These are phyloP conservation scores for Penicillium longicatenatum DNA, from an alignment of 495 filamentous ascomycete genomes.

Conservation along the genomic window DNA sequence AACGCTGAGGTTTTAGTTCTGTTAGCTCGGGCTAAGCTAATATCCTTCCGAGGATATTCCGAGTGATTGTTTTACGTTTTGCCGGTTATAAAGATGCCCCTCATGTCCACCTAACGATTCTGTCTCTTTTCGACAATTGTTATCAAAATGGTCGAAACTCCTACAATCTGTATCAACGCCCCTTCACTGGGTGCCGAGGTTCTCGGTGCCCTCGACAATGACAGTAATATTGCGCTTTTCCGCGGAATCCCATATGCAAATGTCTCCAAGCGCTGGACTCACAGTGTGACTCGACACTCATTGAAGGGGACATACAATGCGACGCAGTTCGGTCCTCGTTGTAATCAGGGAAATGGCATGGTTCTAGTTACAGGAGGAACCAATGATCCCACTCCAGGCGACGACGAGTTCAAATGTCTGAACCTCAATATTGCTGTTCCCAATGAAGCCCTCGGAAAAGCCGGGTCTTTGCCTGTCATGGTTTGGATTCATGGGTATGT, in stretches of 20 bases:
- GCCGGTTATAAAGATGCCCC: slow-evolving; percentile 6
- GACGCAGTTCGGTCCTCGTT: slow-evolving; percentile 2
- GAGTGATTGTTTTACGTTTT: background rate
- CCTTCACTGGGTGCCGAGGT: background rate
- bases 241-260: slow-evolving; percentile 1
- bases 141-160: background rate
- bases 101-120: background rate
- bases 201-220: background rate
- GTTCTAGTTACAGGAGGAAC: slow-evolving; percentile 10
- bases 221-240: slow-evolving; percentile 2
- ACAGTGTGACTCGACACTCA: slow-evolving; percentile 1
- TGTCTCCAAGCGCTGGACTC: slow-evolving; percentile 4
- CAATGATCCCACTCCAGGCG: slow-evolving; percentile 5
- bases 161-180: background rate
- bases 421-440: slow-evolving; percentile 6
- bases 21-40: background rate
- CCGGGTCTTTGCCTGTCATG: background rate
- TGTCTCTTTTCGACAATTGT: background rate
- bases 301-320: background rate
- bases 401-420: slow-evolving; percentile 8
- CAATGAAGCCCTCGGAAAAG: background rate
- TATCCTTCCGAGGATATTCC: background rate
- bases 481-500: slow-evolving; percentile 17
- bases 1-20: background rate
- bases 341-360: slow-evolving; percentile 5